Evolutionary conservation across 2,329 filamentous ascomycete genomes (phyloP), one percentile per base, ranked within the genome.

Genomic region (Colletotrichum viniferum): DNA sequence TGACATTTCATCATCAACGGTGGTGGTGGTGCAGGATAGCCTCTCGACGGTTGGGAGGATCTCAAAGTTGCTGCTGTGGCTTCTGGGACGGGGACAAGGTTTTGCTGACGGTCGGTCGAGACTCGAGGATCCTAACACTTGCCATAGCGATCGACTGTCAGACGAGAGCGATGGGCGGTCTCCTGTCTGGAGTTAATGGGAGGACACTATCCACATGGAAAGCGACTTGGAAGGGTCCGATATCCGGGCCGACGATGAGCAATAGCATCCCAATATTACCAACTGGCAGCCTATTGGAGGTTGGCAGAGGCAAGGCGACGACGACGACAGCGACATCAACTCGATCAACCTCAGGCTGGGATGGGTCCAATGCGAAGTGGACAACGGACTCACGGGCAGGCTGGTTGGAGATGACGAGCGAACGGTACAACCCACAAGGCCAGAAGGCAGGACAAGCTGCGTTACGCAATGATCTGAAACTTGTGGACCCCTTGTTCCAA

Each of bases 401-500:
- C 21, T 16, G 26, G 26, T 18, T 24, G 55, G 26, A 58, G 26
- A 28, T 58, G 26, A 58, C 13, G 26, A 30, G 55, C 55, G 16
- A 16, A 58, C 21, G 26, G 55, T 28, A 58, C 55, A 64, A 6
- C 18, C n/a, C 32, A 64, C 55, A 30, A 64, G 32, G 64, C 28
- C 63, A 36, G 60, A 69, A 21, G 21, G 34, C 36, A 21, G 43
- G 43, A 24, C 43, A 21, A 52, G 43, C n/a, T 52, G 43, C 43
- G 64, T 73, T 73, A 76, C 73, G 63, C 73, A 76, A 73, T 32
- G 67, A 55, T 64, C 64, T 76, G 73, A 73, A 73, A 76, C 73
- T 61, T 69, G 58, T 73, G 73, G 64, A 34, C 26, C 70, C 32
- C 28, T 21, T 65, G 64, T 76, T 76, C 73, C 73, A 76, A 76